These are phyloP conservation scores for Hypericum perforatum DNA, from an alignment of 345 rosid species.

Conservation along the genomic window DNA sequence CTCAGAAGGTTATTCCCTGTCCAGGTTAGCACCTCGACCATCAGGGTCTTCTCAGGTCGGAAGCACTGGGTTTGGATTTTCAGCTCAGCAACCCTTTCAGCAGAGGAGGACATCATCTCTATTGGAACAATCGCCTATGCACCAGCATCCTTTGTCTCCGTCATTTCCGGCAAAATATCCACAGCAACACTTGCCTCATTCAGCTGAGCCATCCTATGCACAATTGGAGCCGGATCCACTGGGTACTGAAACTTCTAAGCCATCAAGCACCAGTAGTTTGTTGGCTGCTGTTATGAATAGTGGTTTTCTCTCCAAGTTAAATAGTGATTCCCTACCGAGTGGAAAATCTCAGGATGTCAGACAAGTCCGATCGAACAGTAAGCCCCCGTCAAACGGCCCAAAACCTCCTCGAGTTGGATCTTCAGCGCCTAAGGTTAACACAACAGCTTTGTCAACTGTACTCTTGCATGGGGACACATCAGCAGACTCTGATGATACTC, in stretches of 20 bases:
- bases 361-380: conserved; percentile 24
- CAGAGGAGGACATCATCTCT: conserved; percentile 31
- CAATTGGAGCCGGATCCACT: conserved; percentile 26
- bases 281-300: conserved; percentile 66
- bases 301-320: conserved; percentile 49
- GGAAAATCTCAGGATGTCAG: conserved; percentile 21
- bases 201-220: conserved; percentile 25
- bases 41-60: too few relatives aligned
- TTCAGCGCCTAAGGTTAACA: conserved; percentile 23
- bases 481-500: conserved; percentile 18
- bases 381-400: conserved; percentile 29
- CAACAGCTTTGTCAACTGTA: conserved; percentile 24
- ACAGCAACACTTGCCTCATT: conserved; percentile 24
- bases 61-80: too few relatives aligned
- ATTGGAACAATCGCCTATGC: conserved; percentile 38
- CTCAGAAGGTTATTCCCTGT: conserved; percentile 35
- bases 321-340: conserved; percentile 22
- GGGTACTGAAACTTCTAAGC: conserved; percentile 32
- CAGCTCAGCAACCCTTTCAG: conserved; percentile 29
- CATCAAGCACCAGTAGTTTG: conserved; percentile 50
- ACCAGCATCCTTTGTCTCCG: conserved; percentile 32
- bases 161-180: conserved; percentile 18
- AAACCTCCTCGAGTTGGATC: conserved; percentile 19
- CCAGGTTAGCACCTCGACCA: conserved; percentile 37
- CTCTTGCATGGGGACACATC: conserved; percentile 22